Evolutionary conservation across 345 rosid genomes (phyloP).

Genomic region (Cardamine chenopodiifolia): DNA sequence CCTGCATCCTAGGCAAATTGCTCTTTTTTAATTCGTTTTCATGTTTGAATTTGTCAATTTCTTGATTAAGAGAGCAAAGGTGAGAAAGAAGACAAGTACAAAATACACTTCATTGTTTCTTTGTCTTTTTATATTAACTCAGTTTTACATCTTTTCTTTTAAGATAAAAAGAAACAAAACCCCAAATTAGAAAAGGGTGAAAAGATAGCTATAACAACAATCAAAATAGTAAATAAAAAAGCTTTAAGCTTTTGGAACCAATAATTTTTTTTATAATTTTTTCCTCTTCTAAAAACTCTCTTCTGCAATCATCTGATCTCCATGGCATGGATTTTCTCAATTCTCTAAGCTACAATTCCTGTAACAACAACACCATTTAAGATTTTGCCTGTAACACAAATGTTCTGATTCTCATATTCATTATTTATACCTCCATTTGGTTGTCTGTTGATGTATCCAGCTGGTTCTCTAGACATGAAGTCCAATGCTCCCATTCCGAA

Average conservation of each 20-base stretch:
- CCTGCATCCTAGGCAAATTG: constrained; percentile 42
- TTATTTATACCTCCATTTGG: constrained; percentile 42
- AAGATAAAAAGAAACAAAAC: constrained; percentile 26
- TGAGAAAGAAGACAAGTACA: constrained; percentile 39
- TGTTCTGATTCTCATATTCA: neutral
- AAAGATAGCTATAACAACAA: constrained; percentile 41
- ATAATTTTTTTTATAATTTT: neutral
- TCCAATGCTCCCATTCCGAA: constrained; percentile 44
- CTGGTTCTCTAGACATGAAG: constrained; percentile 47
- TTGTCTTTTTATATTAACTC: constrained; percentile 37
- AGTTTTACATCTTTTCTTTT: constrained; percentile 32
- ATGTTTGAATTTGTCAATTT: constrained; percentile 37
- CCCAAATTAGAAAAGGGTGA: constrained; percentile 45
- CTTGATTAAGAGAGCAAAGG: neutral
- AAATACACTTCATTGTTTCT: constrained; percentile 40
- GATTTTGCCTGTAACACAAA: neutral
- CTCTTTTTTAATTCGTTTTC: constrained; percentile 23
- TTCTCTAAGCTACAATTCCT: constrained; percentile 49
- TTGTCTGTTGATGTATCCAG: constrained; percentile 42
- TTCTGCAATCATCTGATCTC: constrained; percentile 40
- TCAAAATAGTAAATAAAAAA: constrained; percentile 35
- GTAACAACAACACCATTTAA: constrained; percentile 15
- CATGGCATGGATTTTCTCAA: constrained; percentile 32
- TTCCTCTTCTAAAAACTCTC: constrained; percentile 45
- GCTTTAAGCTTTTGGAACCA: constrained; percentile 30